phyloP scores from a whole-genome alignment of 139 green algal genomes.

The Chlorella vulgaris region DNA sequence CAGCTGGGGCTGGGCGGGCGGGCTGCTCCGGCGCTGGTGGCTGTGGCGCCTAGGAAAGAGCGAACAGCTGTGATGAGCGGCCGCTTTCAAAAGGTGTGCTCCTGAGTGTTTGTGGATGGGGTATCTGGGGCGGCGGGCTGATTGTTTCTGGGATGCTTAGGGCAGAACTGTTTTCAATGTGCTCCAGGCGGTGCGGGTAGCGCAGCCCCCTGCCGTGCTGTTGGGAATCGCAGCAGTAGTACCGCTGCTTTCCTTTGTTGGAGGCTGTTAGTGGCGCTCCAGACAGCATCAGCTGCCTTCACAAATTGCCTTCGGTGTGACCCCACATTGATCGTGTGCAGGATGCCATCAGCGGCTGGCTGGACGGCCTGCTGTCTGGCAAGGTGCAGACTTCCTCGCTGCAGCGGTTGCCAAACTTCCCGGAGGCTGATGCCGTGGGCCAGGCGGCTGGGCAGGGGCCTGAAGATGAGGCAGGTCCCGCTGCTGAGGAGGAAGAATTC shows the following conservation, averaged over 20 bases:
- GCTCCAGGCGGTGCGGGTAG: neutral
- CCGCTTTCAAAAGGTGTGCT: neutral
- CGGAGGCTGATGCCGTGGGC: neutral
- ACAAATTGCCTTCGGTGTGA: neutral
- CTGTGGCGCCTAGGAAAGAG: slow-evolving; percentile 40
- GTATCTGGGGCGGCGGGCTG: neutral
- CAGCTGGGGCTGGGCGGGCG: slow-evolving; percentile 28
- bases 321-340: neutral
- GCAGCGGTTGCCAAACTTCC: slow-evolving; percentile 6
- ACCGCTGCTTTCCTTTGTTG: neutral
- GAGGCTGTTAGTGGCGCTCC: neutral
- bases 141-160: neutral
- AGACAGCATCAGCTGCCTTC: neutral
- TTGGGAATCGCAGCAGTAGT: neutral
- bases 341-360: slow-evolving; percentile 25
- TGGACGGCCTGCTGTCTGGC: slow-evolving; percentile 46
- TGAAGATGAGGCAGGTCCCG: too few species aligned
- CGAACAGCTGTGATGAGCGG: slow-evolving; percentile 40
- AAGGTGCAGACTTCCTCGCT: slow-evolving; percentile 36
- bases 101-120: neutral
- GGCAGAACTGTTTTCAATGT: neutral
- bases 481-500: slow-evolving; percentile 60
- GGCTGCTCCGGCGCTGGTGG: slow-evolving; percentile 47
- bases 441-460: neutral
- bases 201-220: neutral